Percentiles rank a stretch among this genome's conserved stretches.
Conservation (phyloP, 2,329 filamentous ascomycete genomes). For the Claviceps sp. region DNA sequence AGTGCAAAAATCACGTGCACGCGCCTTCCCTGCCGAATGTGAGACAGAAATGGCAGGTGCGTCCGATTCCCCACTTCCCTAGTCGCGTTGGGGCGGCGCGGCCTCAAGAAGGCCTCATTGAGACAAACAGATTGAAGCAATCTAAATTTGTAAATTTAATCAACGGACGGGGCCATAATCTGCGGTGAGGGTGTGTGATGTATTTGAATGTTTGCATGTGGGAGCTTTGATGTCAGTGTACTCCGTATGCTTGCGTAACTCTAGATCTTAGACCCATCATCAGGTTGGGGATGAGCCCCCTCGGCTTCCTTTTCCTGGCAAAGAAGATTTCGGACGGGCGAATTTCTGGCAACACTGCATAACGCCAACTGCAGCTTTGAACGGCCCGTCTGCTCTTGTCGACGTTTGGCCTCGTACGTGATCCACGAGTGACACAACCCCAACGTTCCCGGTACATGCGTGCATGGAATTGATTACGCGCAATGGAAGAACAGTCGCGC, state of each 20-base stretch:
- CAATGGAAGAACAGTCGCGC: conserved; percentile 15
- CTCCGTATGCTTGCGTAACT: no score
- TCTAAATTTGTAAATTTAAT: no score
- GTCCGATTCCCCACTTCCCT: background rate
- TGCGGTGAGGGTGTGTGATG: no score
- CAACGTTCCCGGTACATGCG: background rate
- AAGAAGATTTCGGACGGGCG: background rate
- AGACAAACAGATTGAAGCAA: no score
- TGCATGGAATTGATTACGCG: background rate
- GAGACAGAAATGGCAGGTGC: background rate
- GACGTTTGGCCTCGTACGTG: background rate
- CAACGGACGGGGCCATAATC: no score
- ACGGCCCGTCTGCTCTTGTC: background rate
- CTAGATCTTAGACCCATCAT: no score
- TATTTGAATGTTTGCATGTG: no score
- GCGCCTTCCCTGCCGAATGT: background rate
- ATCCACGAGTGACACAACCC: background rate
- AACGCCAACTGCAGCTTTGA: background rate
- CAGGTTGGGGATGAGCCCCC: no score
- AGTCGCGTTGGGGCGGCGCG: no score
- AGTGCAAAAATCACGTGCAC: conserved; percentile 1
- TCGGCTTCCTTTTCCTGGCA: background rate
- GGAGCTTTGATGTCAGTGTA: no score
- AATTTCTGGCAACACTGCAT: background rate
- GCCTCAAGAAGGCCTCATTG: no score